Base-by-base conservation (phyloP, 306 rosid species). In the Trichosanthes cucumerina region DNA sequence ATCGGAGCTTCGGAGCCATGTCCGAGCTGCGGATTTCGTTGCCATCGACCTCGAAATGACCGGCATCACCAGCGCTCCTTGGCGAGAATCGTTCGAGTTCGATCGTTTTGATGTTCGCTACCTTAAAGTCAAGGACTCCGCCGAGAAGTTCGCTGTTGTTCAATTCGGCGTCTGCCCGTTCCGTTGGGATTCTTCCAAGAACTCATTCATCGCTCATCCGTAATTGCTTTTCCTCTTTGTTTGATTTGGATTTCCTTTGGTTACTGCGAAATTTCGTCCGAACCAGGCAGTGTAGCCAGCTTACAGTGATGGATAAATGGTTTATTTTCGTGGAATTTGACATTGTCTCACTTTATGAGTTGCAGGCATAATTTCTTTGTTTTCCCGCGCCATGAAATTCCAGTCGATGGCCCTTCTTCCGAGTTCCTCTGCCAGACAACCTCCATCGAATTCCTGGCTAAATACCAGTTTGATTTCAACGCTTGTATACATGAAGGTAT, bases 31-130 rank as follows among this genome's bases (percentile, higher is more conserved):
- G 18, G 92, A 95, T 69, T 95, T 92, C 81, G 97, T 95, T 7
- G 92, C 99, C 80, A 86, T 95, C 43, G 99, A 95, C 88, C 96
- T 95, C 6, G 99, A 95, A 78, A 95, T 95, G 97, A 92, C 89
- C 21, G 99, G 99, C 15, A 47, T 95, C 47, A 90, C 99, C 64
- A 95, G 92, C 52, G 91, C 99, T 26, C 99, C 99, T 0, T 92
- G 99, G 99, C 93, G 97, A 6, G 97, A 95, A 26, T 88, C 90
- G 7, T 50, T 91, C 33, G 90, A 84, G 79, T 92, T 91, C 80
- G 99, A 95, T 79, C 90, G 99, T 66, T 85, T 90, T 71, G 97
- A 95, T 62, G 91, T 95, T 11, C 86, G 93, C 34, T 95, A 88
- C 89, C 96, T 91, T 43, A 92, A 95, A 81, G 86, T 92, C 34